Base-by-base conservation (phyloP, 306 rosid species). In the Cicer yamashitae region DNA sequence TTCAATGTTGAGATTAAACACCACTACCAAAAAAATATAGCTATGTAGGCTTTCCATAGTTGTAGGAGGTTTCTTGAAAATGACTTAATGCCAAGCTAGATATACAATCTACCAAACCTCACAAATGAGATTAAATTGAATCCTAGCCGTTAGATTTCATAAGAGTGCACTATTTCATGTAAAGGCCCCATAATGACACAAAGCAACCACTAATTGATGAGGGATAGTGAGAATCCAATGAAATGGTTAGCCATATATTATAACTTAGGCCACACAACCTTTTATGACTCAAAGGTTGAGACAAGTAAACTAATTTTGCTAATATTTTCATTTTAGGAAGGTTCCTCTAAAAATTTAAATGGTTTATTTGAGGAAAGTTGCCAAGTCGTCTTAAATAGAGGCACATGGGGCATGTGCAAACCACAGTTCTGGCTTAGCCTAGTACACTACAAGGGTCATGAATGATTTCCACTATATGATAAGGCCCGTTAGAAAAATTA, bases 181-280 rank as follows among this genome's bases (percentile, higher is more conserved):
- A 69, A 79, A 78, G 79, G 54, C 66, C 71, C 52, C 63, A 83
- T 63, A 77, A 78, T 72, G 86, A 85, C 87, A 70, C 80, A 71
- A 82, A 82, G 81, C 72, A 82, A 69, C 20, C 67, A 59, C 18
- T 73, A 82, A 75, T 77, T 77, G 46, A 40, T 40, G 88, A 79
- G 71, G 77, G 77, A 70, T 66, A 71, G 64, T 58, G 44, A 78
- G 89, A 89, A 87, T 86, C 97, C 90, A 87, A 78, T 81, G 83
- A 77, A 87, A 67, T 53, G 82, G 67, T 17, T 77, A 75, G 2
- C 61, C 50, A 22, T 22, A 66, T 15, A 71, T 57, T 77, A 79
- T 61, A 51, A 50, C 64, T 15, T 78, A 50, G 77, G 68, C 63
- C 78, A 79, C 60, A 54, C 72, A 67, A 1, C 7, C 65, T 75